A percentile compares a stretch with the other conserved stretches of the same genome.
These are phyloP conservation scores for Sporisorium scitamineum DNA, from an alignment of 1,284 basidiomycete species.

Conservation along the genomic window DNA sequence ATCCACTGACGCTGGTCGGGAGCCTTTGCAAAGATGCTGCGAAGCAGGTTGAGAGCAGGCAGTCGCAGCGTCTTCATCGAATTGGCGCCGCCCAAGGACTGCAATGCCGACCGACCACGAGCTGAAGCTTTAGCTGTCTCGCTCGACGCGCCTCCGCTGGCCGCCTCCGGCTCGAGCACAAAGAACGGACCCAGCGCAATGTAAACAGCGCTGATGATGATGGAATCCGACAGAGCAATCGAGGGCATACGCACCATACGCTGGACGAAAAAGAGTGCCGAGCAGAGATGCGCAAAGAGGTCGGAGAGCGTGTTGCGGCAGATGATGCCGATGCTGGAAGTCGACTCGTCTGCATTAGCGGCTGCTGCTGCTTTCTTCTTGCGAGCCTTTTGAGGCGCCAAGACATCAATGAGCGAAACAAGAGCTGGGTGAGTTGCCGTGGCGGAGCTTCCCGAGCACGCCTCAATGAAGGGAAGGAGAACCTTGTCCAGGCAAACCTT, in stretches of 20 bases:
- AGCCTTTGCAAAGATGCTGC: slow-evolving; percentile 86
- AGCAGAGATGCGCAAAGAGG: slow-evolving; percentile 53
- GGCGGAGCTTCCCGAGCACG: slow-evolving; percentile 64
- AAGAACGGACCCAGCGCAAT: slow-evolving; percentile 93
- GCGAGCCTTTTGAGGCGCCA: slow-evolving; percentile 46
- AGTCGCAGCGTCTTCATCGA: slow-evolving; percentile 82
- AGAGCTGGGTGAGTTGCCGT: slow-evolving; percentile 37
- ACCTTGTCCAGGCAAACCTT: slow-evolving; percentile 84
- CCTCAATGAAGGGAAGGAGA: slow-evolving; percentile 89
- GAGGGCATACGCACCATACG: slow-evolving; percentile 71
- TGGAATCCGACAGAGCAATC: slow-evolving; percentile 64
- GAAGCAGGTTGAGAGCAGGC: slow-evolving; percentile 82
- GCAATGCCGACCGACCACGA: slow-evolving; percentile 40
- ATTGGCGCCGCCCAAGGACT: slow-evolving; percentile 49
- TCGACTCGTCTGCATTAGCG: slow-evolving; percentile 14
- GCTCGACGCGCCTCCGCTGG: slow-evolving; percentile 30
- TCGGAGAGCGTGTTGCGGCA: slow-evolving; percentile 48
- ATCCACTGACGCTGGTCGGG: slow-evolving; percentile 93
- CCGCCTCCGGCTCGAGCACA: slow-evolving; percentile 74
- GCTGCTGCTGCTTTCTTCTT: slow-evolving; percentile 37
- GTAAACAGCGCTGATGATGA: slow-evolving; percentile 88
- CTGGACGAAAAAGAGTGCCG: slow-evolving; percentile 68
- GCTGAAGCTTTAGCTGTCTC: slow-evolving; percentile 39
- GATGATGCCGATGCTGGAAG: slow-evolving; percentile 35
- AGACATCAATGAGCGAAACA: slow-evolving; percentile 67